Evolutionary conservation across 2,329 filamentous ascomycete genomes (phyloP), one percentile per base, ranked within the genome.

Genomic region (Plectosphaerella sp.): DNA sequence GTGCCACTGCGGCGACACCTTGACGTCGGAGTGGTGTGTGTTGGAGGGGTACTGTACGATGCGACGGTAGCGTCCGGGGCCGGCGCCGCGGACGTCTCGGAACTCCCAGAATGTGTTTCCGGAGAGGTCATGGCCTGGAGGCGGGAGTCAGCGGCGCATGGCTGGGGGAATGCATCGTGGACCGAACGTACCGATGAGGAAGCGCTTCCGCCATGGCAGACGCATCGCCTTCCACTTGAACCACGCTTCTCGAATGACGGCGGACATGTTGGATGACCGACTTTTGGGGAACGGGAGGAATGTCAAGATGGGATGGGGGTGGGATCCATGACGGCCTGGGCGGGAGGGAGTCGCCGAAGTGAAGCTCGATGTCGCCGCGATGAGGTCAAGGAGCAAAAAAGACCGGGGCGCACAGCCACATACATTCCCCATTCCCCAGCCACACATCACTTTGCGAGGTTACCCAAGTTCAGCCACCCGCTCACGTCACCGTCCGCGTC

Each of bases 81-180:
- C 59, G 52, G 66, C 61, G 54, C 69, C 68, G 51, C 75, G 72
- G 7, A 68, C 60, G 58, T 84, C 77, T 53, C 75, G 76, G 68
- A 87, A 86, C 61, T 86, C 82, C 83, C 84, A 88, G 72, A 80
- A 88, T 4, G 84, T 86, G 69, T 87, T 87, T 51, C 83, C 83
- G 22, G 80, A 63, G 53, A 87, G 80, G 63, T 88, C 84, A 60
- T 79, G 74, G 58, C 84, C 84, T 87, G 57, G 22, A 22, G 20
- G 42, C 35, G 16, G 22, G 49, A 12, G n/a, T 18, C 20, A 41
- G 24, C 47, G 52, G 48, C 25, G 16, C 45, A n/a, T 9, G 41
- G 3, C 12, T 4, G 15, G 16, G 18, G 24, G 47, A 39, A 35
- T 36, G 33, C 33, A 22, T 16, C 35, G 18, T 36, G 47, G 47